A percentile compares a stretch with the other conserved stretches of the same genome.
phyloP scores from a whole-genome alignment of 208 protist genomes.

The Crithidia brevicula region DNA sequence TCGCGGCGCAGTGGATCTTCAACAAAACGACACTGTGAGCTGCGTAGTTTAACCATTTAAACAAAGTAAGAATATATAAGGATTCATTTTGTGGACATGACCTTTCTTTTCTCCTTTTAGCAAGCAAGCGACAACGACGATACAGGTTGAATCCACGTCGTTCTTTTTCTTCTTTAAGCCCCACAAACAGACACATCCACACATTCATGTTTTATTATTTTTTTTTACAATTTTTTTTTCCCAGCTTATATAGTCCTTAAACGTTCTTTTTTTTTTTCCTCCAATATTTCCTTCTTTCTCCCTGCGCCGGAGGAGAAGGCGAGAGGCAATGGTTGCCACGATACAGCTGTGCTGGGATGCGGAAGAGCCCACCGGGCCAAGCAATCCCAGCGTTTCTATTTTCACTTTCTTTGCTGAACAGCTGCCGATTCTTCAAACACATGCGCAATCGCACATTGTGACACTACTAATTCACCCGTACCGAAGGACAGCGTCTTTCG shows the following conservation, averaged over 20 bases:
- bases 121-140: constrained; percentile 12
- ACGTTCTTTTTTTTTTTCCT: constrained; percentile 19
- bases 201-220: constrained; percentile 2
- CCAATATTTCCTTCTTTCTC: background rate
- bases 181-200: no score
- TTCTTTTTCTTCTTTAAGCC: no score
- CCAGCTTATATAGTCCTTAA: background rate
- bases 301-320: constrained; percentile 13
- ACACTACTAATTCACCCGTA: background rate
- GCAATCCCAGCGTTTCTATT: background rate
- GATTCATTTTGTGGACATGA: background rate
- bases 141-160: background rate
- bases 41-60: background rate
- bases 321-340: no score
- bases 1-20: background rate
- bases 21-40: background rate
- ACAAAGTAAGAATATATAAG: no score
- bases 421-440: background rate
- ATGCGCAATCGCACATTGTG: background rate
- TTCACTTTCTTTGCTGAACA: background rate
- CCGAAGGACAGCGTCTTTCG: constrained; percentile 8
- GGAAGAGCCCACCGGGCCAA: constrained; percentile 8
- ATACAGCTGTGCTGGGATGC: background rate
- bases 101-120: background rate
- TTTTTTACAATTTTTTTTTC: background rate